Percentiles rank a stretch among this genome's conserved stretches.
Evolutionary conservation across 1,284 basidiomycete genomes (phyloP).

Genomic region (Apiotrichum akiyoshidainum): DNA sequence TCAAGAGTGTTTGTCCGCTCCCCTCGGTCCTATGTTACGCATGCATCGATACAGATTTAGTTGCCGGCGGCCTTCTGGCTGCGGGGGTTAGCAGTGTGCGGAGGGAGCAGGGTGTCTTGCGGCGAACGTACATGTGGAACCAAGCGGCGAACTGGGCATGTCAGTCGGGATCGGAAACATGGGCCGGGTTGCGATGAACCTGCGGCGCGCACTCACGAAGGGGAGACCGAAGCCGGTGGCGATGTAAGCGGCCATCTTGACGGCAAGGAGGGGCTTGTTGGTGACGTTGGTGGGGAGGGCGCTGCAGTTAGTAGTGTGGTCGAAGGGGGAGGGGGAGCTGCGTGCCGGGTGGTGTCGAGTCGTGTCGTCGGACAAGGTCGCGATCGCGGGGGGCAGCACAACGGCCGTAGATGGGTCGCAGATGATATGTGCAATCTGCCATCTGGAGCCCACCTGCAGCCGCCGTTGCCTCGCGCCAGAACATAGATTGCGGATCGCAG

Average conservation of each 20-base stretch:
- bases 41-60: conserved; percentile 1
- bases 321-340: not conserved
- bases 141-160: conserved; percentile 1
- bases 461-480: too few relatives aligned
- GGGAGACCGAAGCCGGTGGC: conserved; percentile 22
- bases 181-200: too few relatives aligned
- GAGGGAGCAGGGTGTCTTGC: not conserved
- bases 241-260: conserved; percentile 36
- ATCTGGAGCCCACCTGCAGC: too few relatives aligned
- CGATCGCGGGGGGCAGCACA: too few relatives aligned
- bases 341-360: too few relatives aligned
- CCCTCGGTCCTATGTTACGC: not conserved
- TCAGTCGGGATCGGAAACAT: not conserved
- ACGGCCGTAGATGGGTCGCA: too few relatives aligned
- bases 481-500: too few relatives aligned
- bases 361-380: too few relatives aligned
- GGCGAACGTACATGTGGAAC: not conserved
- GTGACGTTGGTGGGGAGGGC: conserved; percentile 40
- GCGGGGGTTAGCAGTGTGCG: not conserved
- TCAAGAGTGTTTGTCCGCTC: not conserved
- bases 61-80: conserved; percentile 5
- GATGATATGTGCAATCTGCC: too few relatives aligned
- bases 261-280: conserved; percentile 40
- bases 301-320: conserved; percentile 20
- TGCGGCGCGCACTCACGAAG: conserved; percentile 13